Evolutionary conservation across 1,139 yeast species (phyloP).

Genomic region (Taphrina confusa): DNA sequence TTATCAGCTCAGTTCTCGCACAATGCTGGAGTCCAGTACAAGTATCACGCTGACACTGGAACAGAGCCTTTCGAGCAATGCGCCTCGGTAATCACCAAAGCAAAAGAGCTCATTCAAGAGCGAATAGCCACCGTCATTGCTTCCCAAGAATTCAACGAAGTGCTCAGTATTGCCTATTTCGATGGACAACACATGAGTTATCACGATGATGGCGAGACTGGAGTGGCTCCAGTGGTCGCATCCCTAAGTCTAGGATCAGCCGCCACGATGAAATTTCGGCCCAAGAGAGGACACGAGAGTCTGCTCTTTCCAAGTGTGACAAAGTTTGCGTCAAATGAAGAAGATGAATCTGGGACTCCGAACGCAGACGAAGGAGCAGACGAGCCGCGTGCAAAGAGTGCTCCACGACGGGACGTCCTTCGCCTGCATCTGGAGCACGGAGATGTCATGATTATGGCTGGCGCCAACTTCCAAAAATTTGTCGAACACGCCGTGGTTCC

Average conservation of each 20-base stretch:
- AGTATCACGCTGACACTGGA: constrained; percentile 7
- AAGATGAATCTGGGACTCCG: background rate
- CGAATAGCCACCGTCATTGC: background rate
- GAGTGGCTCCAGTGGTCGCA: constrained; percentile 9
- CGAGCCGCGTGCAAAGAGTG: background rate
- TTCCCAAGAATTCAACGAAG: constrained; percentile 17
- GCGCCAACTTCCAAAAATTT: background rate
- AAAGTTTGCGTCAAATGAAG: background rate
- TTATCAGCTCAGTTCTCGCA: constrained; percentile 29
- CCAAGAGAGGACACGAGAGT: constrained; percentile 2
- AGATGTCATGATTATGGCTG: constrained; percentile 14
- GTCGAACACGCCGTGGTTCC: constrained; percentile 2
- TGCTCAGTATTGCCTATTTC: constrained; percentile 32
- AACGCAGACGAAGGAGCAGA: background rate
- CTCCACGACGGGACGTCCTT: background rate
- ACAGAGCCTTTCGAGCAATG: constrained; percentile 13
- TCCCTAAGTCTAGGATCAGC: constrained; percentile 3
- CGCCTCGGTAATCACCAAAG: constrained; percentile 13
- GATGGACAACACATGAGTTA: constrained; percentile 22
- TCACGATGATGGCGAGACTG: constrained; percentile 24
- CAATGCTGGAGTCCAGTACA: constrained; percentile 29
- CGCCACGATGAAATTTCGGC: constrained; percentile 15
- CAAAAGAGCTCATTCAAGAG: background rate
- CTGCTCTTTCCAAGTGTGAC: background rate
- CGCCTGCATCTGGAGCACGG: constrained; percentile 10